Base-by-base conservation (phyloP, 495 filamentous ascomycete species). In the Penicillium turbatum region DNA sequence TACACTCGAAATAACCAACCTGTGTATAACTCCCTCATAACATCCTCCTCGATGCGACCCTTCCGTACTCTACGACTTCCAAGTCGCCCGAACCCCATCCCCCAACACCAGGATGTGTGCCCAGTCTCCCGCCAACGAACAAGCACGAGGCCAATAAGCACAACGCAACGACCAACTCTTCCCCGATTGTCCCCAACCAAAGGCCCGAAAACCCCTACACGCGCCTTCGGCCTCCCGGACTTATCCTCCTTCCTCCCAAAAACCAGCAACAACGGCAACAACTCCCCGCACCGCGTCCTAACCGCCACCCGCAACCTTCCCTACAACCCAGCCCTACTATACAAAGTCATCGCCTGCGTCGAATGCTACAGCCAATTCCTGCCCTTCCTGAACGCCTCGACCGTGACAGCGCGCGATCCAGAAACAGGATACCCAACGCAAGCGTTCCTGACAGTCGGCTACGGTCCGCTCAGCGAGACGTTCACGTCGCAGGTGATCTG, bases 391-490 rank as follows among this genome's bases (percentile, higher is more conserved):
- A 74, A 77, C 11, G 72, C 75, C 6, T 89, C 86, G 2, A 77
- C 69, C 29, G 87, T 96, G 2, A 96, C 89, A n/a, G 51, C 68
- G 43, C 75, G 81, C 39, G 76, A 81, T 50, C 65, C 74, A 0
- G 61, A 74, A 42, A 73, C 71, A 11, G 61, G 75, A 1, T 86
- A 82, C 70, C 93, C 93, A 0, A 77, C 80, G 17, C 82, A 83
- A 61, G 93, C 89, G 1, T 84, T 86, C 66, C 79, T 98, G 17
- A 86, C 82, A 5, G 82, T 96, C 27, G 92, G 92, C 48, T 98
- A 87, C 81, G 87, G 87, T 11, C 81, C 80, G 8, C 78, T 92
- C 64, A 84, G 85, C 42, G 92, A 97, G 69, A 81, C 78, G 3
- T 97, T 95, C 77, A 85, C 83, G 1, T 85, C 79, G 26, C 72